Evolutionary conservation across 1,284 basidiomycete species (phyloP).

Genomic region (Ceratobasidium papillatum): DNA sequence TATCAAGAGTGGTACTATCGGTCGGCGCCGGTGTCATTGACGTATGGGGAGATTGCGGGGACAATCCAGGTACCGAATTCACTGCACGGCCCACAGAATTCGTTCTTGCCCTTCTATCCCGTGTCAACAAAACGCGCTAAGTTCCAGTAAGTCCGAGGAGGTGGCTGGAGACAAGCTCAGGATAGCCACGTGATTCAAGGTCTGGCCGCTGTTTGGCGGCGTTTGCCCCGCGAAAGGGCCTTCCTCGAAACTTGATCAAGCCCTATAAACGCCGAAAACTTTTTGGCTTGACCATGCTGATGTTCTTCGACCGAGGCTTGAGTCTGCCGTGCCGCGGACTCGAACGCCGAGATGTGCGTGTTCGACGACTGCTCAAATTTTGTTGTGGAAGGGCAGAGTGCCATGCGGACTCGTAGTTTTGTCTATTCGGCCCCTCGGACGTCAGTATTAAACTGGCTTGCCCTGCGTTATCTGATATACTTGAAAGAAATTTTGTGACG

Average conservation of each 20-base stretch:
- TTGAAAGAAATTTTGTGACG: too few species aligned
- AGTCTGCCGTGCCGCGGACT: neutral
- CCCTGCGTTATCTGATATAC: too few species aligned
- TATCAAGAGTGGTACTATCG: neutral
- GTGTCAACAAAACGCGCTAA: neutral
- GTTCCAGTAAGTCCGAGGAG: neutral
- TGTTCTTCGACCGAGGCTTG: neutral
- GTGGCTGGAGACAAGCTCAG: neutral
- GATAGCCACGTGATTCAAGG: neutral
- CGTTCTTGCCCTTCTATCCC: neutral
- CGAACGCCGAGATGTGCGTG: neutral
- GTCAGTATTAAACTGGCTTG: too few species aligned
- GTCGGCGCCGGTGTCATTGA: neutral
- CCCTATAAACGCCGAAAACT: slow-evolving; percentile 2
- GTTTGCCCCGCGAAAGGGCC: neutral
- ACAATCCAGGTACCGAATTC: neutral
- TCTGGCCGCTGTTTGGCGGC: neutral
- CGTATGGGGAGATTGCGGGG: neutral
- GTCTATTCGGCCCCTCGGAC: too few species aligned
- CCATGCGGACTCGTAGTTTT: too few species aligned
- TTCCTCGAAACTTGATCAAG: neutral
- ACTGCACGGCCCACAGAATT: neutral
- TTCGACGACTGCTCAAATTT: neutral
- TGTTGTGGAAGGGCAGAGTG: too few species aligned
- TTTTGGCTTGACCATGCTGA: neutral